phyloP scores from a whole-genome alignment of 2,329 filamentous ascomycete species.

The Clarireedia hainanense region DNA sequence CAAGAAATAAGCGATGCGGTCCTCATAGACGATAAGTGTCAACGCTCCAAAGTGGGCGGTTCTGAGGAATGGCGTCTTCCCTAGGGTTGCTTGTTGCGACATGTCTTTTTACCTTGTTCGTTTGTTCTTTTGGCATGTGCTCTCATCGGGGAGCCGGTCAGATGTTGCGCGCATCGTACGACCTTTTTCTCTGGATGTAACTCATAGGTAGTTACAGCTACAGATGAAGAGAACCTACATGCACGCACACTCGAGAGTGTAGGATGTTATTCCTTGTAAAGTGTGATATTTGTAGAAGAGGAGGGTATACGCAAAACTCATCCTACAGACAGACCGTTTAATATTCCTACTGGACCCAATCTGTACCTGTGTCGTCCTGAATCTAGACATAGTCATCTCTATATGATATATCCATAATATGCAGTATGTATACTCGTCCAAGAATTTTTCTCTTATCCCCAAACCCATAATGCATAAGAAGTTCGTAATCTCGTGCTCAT shows the following conservation, averaged over 20 bases:
- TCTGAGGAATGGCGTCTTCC: too few relatives aligned
- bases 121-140: too few relatives aligned
- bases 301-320: constrained; percentile 5
- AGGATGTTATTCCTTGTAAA: neutral
- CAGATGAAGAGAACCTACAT: too few relatives aligned
- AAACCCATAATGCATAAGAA: neutral
- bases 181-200: too few relatives aligned
- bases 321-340: constrained; percentile 2
- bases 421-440: neutral
- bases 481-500: constrained; percentile 5
- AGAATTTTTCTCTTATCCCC: neutral
- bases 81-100: too few relatives aligned
- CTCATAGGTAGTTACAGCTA: too few relatives aligned
- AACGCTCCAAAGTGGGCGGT: too few relatives aligned
- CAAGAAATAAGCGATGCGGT: too few relatives aligned
- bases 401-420: constrained; percentile 10
- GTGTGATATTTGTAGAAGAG: neutral
- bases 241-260: neutral
- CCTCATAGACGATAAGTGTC: too few relatives aligned
- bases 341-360: constrained; percentile 6
- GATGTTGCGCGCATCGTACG: too few relatives aligned
- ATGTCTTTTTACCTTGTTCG: too few relatives aligned
- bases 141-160: too few relatives aligned
- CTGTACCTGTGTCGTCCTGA: neutral
- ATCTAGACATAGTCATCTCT: constrained; percentile 5